Evolutionary conservation across 192 early-diverging fungal genomes (phyloP).

Genomic region (Irineochytrium annulatum): DNA sequence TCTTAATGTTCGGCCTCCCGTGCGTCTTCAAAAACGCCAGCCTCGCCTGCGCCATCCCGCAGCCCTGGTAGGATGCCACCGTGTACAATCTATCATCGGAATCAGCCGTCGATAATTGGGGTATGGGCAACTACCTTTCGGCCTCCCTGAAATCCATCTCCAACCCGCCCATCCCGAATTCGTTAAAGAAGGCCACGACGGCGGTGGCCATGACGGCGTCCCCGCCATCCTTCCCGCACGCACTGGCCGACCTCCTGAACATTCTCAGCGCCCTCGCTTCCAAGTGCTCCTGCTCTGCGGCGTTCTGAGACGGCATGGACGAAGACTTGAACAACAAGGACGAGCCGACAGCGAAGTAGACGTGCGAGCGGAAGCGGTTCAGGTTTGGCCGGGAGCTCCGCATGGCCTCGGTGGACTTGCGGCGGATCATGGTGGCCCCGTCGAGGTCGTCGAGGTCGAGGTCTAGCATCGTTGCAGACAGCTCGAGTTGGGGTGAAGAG

Average conservation of each 20-base stretch:
- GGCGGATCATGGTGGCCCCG: neutral
- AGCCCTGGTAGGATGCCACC: constrained; percentile 25
- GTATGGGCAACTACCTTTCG: constrained; percentile 26
- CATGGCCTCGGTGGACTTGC: neutral
- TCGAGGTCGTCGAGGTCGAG: constrained; percentile 1
- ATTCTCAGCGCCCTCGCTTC: constrained; percentile 13
- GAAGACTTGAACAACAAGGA: neutral
- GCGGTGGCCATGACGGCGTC: constrained; percentile 13
- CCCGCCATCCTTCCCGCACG: constrained; percentile 12
- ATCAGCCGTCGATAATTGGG: neutral
- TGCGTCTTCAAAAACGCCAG: constrained; percentile 50
- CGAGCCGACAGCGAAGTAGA: neutral
- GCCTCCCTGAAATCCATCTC: constrained; percentile 25
- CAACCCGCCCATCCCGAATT: constrained; percentile 32
- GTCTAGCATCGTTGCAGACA: neutral
- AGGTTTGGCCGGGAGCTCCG: neutral
- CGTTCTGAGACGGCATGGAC: neutral
- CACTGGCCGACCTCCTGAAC: constrained; percentile 6
- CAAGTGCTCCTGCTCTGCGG: neutral
- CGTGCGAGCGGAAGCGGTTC: neutral
- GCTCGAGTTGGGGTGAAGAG: no score
- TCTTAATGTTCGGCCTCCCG: constrained; percentile 41
- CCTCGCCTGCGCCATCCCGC: constrained; percentile 39
- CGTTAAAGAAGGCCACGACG: constrained; percentile 34
- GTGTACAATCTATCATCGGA: constrained; percentile 27